phyloP scores from a whole-genome alignment of 2,329 filamentous ascomycete species.

The Colletotrichum navitas region DNA sequence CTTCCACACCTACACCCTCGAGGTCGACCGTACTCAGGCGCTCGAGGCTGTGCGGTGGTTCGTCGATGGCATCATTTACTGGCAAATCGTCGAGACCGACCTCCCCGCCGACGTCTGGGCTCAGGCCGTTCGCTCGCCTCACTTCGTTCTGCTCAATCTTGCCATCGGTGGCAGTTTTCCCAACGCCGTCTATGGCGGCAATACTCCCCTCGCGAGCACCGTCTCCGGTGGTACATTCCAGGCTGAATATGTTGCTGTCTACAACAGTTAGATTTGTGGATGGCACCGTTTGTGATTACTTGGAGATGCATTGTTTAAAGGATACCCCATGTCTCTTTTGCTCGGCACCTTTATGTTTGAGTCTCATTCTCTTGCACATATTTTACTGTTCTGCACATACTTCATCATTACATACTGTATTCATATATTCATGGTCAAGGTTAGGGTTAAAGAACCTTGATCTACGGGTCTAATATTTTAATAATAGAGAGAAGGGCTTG shows the following conservation, averaged over 20 bases:
- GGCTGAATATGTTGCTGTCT: conserved; percentile 44
- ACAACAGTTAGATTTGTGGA: conserved; percentile 24
- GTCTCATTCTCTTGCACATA: neutral
- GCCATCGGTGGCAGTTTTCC: conserved; percentile 56
- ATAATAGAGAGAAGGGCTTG: too few species aligned
- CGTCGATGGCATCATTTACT: conserved; percentile 49
- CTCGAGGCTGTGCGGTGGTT: conserved; percentile 53
- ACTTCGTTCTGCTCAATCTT: conserved; percentile 56
- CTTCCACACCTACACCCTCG: conserved; percentile 52
- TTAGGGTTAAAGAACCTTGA: too few species aligned
- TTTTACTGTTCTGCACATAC: too few species aligned
- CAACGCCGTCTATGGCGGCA: conserved; percentile 31
- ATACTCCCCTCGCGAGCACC: conserved; percentile 36
- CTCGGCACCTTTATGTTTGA: too few species aligned
- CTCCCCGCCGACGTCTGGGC: conserved; percentile 51
- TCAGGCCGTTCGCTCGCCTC: conserved; percentile 47
- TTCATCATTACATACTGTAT: neutral
- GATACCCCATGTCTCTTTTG: too few species aligned
- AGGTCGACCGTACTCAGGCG: conserved; percentile 50
- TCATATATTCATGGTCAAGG: too few species aligned
- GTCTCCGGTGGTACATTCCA: conserved; percentile 40
- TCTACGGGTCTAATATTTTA: too few species aligned
- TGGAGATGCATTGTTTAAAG: neutral
- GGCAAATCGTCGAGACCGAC: conserved; percentile 46
- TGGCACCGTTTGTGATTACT: neutral